A percentile compares a stretch with the other conserved stretches of the same genome.
Evolutionary conservation across 257 asterid species (phyloP).

Genomic region (Solanum etuberosum): DNA sequence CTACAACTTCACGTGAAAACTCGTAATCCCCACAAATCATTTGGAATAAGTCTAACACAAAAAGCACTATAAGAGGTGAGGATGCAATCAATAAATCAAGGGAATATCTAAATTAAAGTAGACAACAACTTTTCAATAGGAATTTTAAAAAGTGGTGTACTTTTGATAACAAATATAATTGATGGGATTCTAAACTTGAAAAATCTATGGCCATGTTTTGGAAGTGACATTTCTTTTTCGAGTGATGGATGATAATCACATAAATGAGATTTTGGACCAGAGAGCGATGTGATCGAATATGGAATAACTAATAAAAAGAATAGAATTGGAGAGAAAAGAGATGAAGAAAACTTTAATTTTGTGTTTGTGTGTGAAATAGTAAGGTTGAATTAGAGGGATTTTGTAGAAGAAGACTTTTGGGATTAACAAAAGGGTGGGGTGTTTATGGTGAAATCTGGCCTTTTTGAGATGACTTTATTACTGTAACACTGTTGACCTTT

Average conservation of each 20-base stretch:
- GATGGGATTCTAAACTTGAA: constrained; percentile 48
- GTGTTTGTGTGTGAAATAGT: background rate
- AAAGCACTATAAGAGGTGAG: background rate
- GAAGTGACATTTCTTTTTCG: constrained; percentile 28
- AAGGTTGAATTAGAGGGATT: background rate
- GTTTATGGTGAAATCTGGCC: background rate
- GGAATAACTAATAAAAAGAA: background rate
- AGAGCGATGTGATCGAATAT: background rate
- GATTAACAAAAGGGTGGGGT: background rate
- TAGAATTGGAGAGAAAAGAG: background rate
- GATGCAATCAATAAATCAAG: background rate
- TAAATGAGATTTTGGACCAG: background rate
- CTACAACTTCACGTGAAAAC: constrained; percentile 28
- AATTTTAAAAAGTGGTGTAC: constrained; percentile 14
- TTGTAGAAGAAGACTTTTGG: constrained; percentile 3
- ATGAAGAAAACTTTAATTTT: background rate
- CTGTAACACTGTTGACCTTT: background rate
- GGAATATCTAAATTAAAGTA: background rate
- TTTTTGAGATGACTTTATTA: background rate
- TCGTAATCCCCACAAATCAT: constrained; percentile 36
- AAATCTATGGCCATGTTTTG: constrained; percentile 49
- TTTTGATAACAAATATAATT: constrained; percentile 2
- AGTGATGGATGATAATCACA: background rate
- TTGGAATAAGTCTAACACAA: background rate
- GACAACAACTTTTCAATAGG: background rate